These are phyloP conservation scores for Monocercomonoides exilis DNA, from an alignment of 78 protist genomes.

Conservation along the genomic window DNA sequence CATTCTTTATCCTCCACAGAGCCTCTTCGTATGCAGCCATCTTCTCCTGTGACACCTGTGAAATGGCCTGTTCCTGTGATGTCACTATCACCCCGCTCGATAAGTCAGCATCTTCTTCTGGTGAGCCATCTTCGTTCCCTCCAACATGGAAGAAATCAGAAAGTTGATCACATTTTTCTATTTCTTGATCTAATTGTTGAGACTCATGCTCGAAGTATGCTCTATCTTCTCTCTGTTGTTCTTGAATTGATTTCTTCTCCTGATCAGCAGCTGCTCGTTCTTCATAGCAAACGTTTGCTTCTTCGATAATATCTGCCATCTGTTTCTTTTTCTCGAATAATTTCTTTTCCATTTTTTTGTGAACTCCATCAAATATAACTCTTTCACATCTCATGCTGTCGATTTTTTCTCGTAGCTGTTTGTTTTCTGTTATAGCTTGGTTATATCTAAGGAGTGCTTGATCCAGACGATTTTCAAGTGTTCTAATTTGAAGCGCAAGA, in stretches of 20 bases:
- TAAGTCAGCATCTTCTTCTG: conserved; percentile 14
- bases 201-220: not conserved
- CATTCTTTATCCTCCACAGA: conserved; percentile 45
- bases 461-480: conserved; percentile 55
- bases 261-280: conserved; percentile 6
- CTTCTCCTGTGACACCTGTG: conserved; percentile 9
- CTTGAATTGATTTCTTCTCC: not conserved
- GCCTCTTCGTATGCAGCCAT: conserved; percentile 59
- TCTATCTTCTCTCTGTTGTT: not conserved
- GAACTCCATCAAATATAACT: conserved; percentile 53
- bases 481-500: conserved; percentile 32
- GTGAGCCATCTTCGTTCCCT: not conserved
- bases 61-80: conserved; percentile 4
- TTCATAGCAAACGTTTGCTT: conserved; percentile 54
- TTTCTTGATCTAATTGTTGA: conserved; percentile 23
- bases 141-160: too few species aligned
- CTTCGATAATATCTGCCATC: conserved; percentile 51
- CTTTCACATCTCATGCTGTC: conserved; percentile 68
- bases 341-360: conserved; percentile 51
- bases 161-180: not conserved
- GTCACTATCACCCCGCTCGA: not conserved
- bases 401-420: conserved; percentile 51
- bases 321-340: conserved; percentile 34
- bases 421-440: conserved; percentile 53
- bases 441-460: conserved; percentile 54